phyloP scores from a whole-genome alignment of 2,329 filamentous ascomycete genomes.

The Colletotrichum sp. region DNA sequence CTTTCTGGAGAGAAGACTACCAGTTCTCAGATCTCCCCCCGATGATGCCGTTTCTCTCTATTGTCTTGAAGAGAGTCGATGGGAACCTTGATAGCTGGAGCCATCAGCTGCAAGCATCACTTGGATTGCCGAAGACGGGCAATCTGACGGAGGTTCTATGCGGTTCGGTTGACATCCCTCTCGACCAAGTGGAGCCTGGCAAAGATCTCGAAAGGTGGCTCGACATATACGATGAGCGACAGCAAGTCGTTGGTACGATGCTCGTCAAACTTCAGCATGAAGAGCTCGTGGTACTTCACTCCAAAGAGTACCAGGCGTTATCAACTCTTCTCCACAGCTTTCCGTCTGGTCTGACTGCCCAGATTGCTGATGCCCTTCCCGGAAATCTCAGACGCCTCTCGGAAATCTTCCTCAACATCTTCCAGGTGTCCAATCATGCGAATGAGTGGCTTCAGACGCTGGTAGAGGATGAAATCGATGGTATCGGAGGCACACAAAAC shows the following conservation, averaged over 20 bases:
- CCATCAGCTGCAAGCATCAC: slow-evolving; percentile 47
- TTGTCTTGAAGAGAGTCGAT: slow-evolving; percentile 73
- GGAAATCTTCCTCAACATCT: slow-evolving; percentile 91
- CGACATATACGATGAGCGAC: slow-evolving; percentile 77
- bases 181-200: slow-evolving; percentile 79
- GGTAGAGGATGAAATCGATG: slow-evolving; percentile 97
- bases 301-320: slow-evolving; percentile 82
- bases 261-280: slow-evolving; percentile 84
- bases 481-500: slow-evolving; percentile 77
- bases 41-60: slow-evolving; percentile 69
- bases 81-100: slow-evolving; percentile 51
- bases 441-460: slow-evolving; percentile 91
- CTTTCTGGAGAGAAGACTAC: slow-evolving; percentile 84
- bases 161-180: slow-evolving; percentile 80
- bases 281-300: slow-evolving; percentile 87
- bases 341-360: slow-evolving; percentile 79
- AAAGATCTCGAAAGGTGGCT: slow-evolving; percentile 90
- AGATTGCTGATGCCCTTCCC: slow-evolving; percentile 81
- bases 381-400: slow-evolving; percentile 80
- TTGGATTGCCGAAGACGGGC: slow-evolving; percentile 46
- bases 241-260: slow-evolving; percentile 81
- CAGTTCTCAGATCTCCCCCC: slow-evolving; percentile 78
- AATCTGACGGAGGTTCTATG: slow-evolving; percentile 58
- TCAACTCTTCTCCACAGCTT: slow-evolving; percentile 87
- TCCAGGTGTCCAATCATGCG: slow-evolving; percentile 86